Conservation (phyloP, 1,139 yeast species). For the Candida tropicalis region DNA sequence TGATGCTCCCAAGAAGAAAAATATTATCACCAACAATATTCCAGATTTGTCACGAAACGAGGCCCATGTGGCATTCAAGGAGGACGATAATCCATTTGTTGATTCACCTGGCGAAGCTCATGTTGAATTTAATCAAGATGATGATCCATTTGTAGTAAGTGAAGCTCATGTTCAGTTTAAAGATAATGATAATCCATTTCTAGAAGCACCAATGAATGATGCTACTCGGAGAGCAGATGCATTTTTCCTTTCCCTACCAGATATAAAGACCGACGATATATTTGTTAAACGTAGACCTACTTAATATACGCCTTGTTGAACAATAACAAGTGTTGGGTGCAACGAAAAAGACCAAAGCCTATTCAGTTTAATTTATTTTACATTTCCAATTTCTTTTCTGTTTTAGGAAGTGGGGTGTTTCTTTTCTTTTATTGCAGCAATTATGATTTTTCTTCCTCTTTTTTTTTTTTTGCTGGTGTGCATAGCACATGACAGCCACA, state of each 20-base stretch:
- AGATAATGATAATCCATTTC: constrained; percentile 4
- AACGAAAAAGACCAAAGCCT: too few relatives aligned
- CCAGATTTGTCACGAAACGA: constrained; percentile 1
- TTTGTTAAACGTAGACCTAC: neutral
- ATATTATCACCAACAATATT: neutral
- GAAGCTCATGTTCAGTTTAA: neutral
- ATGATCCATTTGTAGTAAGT: constrained; percentile 4
- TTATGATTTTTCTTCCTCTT: too few relatives aligned
- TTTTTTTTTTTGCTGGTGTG: too few relatives aligned
- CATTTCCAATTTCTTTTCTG: neutral
- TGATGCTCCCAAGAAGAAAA: neutral
- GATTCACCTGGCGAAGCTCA: neutral
- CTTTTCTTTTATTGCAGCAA: neutral
- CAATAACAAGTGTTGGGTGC: too few relatives aligned
- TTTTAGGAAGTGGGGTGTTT: neutral
- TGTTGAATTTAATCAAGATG: neutral
- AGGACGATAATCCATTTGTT: constrained; percentile 3
- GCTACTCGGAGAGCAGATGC: neutral
- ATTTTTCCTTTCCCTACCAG: neutral
- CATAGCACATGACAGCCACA: neutral
- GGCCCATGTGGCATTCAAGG: neutral
- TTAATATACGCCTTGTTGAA: neutral
- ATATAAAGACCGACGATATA: neutral
- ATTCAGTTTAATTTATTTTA: neutral
- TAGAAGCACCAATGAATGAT: neutral